phyloP scores from a whole-genome alignment of 2,329 filamentous ascomycete genomes.

The Celoporthe dispersa region DNA sequence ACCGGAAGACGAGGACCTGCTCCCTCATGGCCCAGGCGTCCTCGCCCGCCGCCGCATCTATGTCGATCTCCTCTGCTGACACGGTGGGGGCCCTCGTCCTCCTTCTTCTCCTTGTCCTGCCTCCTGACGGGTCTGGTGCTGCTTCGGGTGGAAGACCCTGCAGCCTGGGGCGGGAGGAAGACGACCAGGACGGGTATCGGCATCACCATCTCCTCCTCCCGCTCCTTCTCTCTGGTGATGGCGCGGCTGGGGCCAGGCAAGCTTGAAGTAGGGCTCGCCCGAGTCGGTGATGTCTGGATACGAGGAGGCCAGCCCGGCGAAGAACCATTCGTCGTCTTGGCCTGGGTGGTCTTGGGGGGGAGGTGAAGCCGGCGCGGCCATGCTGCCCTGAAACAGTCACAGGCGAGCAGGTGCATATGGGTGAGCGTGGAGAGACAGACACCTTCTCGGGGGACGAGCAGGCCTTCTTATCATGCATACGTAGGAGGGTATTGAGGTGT shows the following conservation, averaged over 20 bases:
- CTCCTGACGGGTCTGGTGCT: background rate
- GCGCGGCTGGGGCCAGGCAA: conserved; percentile 24
- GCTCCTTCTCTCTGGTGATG: background rate
- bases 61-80: conserved; percentile 11
- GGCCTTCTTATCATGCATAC: background rate
- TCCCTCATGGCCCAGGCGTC: conserved; percentile 27
- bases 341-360: background rate
- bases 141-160: conserved; percentile 26
- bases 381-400: background rate
- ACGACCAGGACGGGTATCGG: background rate
- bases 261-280: conserved; percentile 28
- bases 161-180: conserved; percentile 14
- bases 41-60: conserved; percentile 23
- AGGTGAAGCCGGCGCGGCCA: conserved; percentile 8
- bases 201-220: background rate
- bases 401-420: background rate
- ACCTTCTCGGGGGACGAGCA: background rate
- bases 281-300: conserved; percentile 27
- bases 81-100: background rate
- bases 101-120: background rate
- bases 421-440: background rate
- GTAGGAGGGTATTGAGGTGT: too few relatives aligned
- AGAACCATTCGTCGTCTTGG: conserved; percentile 23
- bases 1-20: conserved; percentile 28
- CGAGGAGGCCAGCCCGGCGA: conserved; percentile 24